Percentiles rank a stretch among this genome's conserved stretches.
Conservation (phyloP, 306 rosid species). For the Gillenia trifoliata region DNA sequence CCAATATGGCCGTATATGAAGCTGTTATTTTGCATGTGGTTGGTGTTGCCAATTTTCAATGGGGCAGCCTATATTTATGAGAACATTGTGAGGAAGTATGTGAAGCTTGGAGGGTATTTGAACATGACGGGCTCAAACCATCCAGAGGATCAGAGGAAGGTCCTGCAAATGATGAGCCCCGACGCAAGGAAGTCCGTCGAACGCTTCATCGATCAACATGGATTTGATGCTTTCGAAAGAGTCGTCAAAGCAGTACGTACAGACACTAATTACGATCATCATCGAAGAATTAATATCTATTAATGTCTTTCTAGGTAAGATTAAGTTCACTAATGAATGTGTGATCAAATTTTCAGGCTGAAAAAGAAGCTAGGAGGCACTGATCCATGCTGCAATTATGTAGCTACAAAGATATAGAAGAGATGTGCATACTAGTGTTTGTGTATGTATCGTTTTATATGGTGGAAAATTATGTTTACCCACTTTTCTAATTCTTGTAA, state of each 20-base stretch:
- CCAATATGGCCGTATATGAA: constrained; percentile 83
- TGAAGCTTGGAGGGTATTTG: constrained; percentile 39
- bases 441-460: too few relatives aligned
- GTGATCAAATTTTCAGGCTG: constrained; percentile 50
- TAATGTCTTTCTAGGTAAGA: not conserved
- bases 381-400: constrained; percentile 14
- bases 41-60: constrained; percentile 82
- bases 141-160: constrained; percentile 55
- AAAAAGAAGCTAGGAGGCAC: constrained; percentile 72
- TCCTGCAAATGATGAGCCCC: constrained; percentile 70
- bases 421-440: not conserved
- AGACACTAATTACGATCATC: not conserved
- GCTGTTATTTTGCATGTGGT: constrained; percentile 72
- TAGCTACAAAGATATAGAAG: not conserved
- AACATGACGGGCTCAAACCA: constrained; percentile 23
- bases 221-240: constrained; percentile 67
- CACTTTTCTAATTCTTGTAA: not conserved
- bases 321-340: not conserved
- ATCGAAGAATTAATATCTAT: not conserved
- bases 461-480: not conserved
- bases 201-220: constrained; percentile 56
- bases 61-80: constrained; percentile 85
- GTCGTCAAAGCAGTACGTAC: constrained; percentile 58
- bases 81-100: constrained; percentile 62
- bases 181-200: constrained; percentile 82